Conservation (phyloP, 306 rosid species). For the Aeschynomene evenia region DNA sequence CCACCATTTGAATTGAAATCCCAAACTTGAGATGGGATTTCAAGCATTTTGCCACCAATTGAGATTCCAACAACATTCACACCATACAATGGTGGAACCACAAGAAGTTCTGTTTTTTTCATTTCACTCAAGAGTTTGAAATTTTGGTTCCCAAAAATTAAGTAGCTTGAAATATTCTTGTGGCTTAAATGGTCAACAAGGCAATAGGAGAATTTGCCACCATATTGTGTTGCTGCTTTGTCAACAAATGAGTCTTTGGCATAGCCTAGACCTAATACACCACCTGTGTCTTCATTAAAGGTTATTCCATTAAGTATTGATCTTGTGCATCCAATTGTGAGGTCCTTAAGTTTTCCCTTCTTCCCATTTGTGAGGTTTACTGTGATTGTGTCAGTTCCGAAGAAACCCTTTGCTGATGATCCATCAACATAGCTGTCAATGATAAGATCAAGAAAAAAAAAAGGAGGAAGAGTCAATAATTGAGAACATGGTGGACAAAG, state of each 20-base stretch:
- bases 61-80: slow-evolving; percentile 50
- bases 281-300: slow-evolving; percentile 45
- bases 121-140: slow-evolving; percentile 3
- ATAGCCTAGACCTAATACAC: slow-evolving; percentile 65
- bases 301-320: not conserved
- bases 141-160: slow-evolving; percentile 45
- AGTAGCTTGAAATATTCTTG: slow-evolving; percentile 43
- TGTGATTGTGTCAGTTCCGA: slow-evolving; percentile 63
- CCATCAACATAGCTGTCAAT: slow-evolving; percentile 60
- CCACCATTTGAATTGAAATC: slow-evolving; percentile 50
- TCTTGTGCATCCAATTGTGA: slow-evolving; percentile 70
- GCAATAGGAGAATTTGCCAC: slow-evolving; percentile 76
- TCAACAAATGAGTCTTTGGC: slow-evolving; percentile 43
- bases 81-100: slow-evolving; percentile 45
- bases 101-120: slow-evolving; percentile 39
- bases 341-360: slow-evolving; percentile 35
- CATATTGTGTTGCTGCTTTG: slow-evolving; percentile 37
- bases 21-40: slow-evolving; percentile 56
- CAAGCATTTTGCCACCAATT: slow-evolving; percentile 38
- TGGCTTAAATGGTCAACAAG: slow-evolving; percentile 69
- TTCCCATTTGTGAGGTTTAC: slow-evolving; percentile 45
- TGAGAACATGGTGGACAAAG: not conserved
- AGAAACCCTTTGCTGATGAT: slow-evolving; percentile 56
- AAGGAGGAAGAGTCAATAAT: slow-evolving; percentile 23
- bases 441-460: not conserved